phyloP scores from a whole-genome alignment of 257 asterid genomes.

The Solanum clarkiae region DNA sequence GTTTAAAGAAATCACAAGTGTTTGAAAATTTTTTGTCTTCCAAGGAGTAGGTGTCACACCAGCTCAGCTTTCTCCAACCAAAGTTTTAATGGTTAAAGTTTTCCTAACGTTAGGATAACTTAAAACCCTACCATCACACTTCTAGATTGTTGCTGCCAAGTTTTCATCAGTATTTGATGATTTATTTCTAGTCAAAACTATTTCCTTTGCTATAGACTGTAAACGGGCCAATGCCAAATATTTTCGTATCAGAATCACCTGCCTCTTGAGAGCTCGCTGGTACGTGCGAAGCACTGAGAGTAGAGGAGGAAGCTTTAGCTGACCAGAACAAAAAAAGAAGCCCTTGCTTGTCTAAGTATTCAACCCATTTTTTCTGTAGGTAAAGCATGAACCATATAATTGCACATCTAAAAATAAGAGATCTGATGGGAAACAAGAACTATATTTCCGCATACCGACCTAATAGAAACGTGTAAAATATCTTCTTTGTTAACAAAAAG shows the following conservation, averaged over 20 bases:
- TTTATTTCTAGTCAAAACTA: constrained; percentile 43
- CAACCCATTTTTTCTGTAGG: constrained; percentile 74
- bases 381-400: background rate
- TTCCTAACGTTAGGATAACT: constrained; percentile 99
- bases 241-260: constrained; percentile 37
- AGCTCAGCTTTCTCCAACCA: constrained; percentile 81
- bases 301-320: constrained; percentile 85
- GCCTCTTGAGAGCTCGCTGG: constrained; percentile 24
- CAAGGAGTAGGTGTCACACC: constrained; percentile 99
- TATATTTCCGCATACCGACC: constrained; percentile 31
- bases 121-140: constrained; percentile 73
- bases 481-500: constrained; percentile 95
- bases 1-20: constrained; percentile 77
- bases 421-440: background rate
- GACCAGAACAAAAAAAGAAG: constrained; percentile 95
- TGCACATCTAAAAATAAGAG: background rate
- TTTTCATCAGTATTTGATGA: constrained; percentile 21
- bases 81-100: constrained; percentile 91
- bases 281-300: constrained; percentile 8
- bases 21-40: constrained; percentile 93
- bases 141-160: constrained; percentile 5
- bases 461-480: constrained; percentile 64
- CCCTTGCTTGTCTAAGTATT: constrained; percentile 56
- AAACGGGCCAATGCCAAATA: constrained; percentile 60
- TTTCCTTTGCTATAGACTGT: constrained; percentile 76